Base-by-base conservation (phyloP, 2,329 filamentous ascomycete genomes). In the Nemania bipapillata region DNA sequence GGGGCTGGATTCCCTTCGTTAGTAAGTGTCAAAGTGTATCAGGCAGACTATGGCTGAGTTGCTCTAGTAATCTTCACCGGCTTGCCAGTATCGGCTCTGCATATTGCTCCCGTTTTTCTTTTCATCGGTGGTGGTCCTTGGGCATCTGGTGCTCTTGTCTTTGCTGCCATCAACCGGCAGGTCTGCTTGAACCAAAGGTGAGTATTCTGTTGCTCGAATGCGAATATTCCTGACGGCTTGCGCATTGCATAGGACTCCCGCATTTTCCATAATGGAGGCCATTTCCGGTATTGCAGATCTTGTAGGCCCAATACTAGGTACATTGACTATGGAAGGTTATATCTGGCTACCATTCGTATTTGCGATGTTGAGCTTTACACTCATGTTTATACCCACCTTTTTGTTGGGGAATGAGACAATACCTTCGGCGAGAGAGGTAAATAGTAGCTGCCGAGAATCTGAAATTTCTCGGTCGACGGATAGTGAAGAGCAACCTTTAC, bases 261-360 rank as follows among this genome's bases (percentile, higher is more conserved):
- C 60, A 1, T 68, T 68, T 45, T 68, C 65, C 7, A 68, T 68
- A 40, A 68, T 68, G 65, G 65, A 68, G n/a, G 65, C 65, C 7
- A 22, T 54, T 15, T 64, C 65, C 2, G 60, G 65, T 4, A 60
- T 68, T 20, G 65, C 65, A 50, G 65, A 64, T 28, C 60, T 68
- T 4, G 32, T 64, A 64, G 65, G 65, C 7, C 65, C 65, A 4
- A 60, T 26, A 12, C 15, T 68, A 11, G 60, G 65, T 26, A 17
- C 57, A 17, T 26, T 68, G 37, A 68, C 65, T 9, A 68, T 68
- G 65, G 65, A 64, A 22, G 2, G 55, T 9, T 24, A 63, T 42
- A 64, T 68, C 30, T 59, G 65, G 60, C 4, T 68, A 49, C 65
- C 65, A 3, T 68, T 64, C 40, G 26, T 68, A 42, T 30, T 68